Evolutionary conservation across 176 grass and related monocot genomes (phyloP).

Genomic region (Chrysopogon serrulatus): DNA sequence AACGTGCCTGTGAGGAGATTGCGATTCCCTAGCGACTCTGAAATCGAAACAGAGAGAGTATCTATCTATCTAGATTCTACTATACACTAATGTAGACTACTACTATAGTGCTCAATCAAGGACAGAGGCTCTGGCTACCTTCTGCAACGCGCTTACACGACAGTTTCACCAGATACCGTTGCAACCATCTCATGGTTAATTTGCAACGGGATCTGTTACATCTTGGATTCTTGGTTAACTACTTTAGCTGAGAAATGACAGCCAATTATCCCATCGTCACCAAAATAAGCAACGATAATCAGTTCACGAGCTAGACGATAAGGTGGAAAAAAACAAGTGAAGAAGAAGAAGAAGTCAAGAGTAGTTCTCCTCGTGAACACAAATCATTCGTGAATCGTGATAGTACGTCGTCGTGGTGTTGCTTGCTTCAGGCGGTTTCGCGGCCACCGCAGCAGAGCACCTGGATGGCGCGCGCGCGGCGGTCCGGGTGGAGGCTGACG

Average conservation of each 20-base stretch:
- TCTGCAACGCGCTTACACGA: too few species aligned
- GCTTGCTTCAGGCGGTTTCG: not conserved
- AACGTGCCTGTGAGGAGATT: too few species aligned
- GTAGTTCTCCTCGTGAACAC: not conserved
- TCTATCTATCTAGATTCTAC: not conserved
- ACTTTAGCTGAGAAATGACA: not conserved
- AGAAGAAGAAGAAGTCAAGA: not conserved
- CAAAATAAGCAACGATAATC: not conserved
- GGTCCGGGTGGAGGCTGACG: constrained; percentile 17
- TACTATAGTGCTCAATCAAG: not conserved
- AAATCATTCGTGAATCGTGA: not conserved
- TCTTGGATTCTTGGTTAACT: not conserved
- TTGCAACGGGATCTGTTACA: not conserved
- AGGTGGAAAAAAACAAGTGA: not conserved
- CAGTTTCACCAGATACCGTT: not conserved
- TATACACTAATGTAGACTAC: not conserved
- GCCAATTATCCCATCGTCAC: not conserved
- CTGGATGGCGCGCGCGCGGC: constrained; percentile 6
- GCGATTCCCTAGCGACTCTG: too few species aligned
- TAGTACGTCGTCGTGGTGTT: not conserved
- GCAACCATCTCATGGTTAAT: not conserved
- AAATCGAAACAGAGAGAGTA: too few species aligned
- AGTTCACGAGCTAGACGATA: not conserved
- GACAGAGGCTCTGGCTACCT: not conserved
- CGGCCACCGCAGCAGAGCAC: constrained; percentile 17